phyloP scores from a whole-genome alignment of 306 rosid genomes.

The Cucurbita ficifolia region DNA sequence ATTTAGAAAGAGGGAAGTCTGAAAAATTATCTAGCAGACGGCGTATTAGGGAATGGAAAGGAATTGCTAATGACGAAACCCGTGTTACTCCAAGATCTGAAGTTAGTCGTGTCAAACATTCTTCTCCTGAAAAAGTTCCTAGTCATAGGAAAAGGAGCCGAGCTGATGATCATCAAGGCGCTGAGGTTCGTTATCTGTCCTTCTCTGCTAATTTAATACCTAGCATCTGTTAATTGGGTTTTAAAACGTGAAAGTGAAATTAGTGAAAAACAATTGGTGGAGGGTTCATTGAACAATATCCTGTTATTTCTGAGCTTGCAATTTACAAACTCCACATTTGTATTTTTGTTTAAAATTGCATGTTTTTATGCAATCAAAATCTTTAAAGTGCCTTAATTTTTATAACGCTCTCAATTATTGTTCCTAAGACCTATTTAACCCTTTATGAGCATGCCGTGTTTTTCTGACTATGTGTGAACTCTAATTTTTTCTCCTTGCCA shows the following conservation, averaged over 20 bases:
- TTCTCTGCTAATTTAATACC: not conserved
- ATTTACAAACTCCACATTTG: not conserved
- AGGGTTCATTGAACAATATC: not conserved
- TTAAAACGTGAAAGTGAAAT: not conserved
- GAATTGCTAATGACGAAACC: slow-evolving; percentile 45
- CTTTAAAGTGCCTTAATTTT: not conserved
- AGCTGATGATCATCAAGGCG: slow-evolving; percentile 38
- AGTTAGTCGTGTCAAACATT: slow-evolving; percentile 27
- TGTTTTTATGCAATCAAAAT: not conserved
- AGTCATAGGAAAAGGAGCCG: slow-evolving; percentile 54
- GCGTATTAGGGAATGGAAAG: slow-evolving; percentile 55
- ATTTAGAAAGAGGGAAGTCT: slow-evolving; percentile 26
- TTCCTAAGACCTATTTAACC: not conserved
- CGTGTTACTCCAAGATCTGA: slow-evolving; percentile 49
- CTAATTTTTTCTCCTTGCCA: not conserved
- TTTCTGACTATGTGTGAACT: not conserved
- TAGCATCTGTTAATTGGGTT: not conserved
- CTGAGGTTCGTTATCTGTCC: slow-evolving; percentile 24
- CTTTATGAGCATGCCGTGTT: not conserved
- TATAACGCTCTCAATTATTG: not conserved
- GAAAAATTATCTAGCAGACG: not conserved
- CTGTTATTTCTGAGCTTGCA: not conserved
- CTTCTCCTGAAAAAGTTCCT: slow-evolving; percentile 31
- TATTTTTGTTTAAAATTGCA: not conserved
- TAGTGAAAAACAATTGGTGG: not conserved